Percentiles rank a stretch among this genome's conserved stretches.
These are phyloP conservation scores for Raffaelea arxii DNA, from an alignment of 2,329 filamentous ascomycete genomes.

Conservation along the genomic window DNA sequence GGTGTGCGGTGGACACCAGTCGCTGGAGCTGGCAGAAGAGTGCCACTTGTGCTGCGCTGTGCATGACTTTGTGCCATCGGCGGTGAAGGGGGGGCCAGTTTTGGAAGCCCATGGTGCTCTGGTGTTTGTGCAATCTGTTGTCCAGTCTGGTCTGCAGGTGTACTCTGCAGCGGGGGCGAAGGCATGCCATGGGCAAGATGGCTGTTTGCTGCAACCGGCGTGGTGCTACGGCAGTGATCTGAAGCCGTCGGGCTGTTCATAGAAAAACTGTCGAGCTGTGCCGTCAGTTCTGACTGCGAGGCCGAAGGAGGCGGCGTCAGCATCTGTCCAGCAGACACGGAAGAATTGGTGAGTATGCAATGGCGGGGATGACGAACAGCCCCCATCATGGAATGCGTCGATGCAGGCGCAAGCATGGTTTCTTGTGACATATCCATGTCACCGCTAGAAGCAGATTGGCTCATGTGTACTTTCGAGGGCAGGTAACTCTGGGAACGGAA, in stretches of 20 bases:
- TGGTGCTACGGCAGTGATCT: no score
- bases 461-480: no score
- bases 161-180: conserved; percentile 1
- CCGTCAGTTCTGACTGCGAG: conserved; percentile 5
- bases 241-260: conserved; percentile 6
- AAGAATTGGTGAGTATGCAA: neutral
- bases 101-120: no score
- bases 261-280: conserved; percentile 6
- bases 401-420: neutral
- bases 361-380: neutral
- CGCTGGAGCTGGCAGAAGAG: neutral
- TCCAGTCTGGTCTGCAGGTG: no score
- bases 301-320: conserved; percentile 9
- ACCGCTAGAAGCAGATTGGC: no score
- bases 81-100: no score
- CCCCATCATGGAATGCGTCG: neutral
- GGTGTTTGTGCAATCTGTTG: no score
- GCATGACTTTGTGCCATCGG: no score
- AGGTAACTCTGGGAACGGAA: no score
- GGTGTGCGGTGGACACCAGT: neutral
- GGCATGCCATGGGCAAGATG: neutral
- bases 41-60: no score
- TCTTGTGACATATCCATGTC: no score
- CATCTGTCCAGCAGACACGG: neutral
- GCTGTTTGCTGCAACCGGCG: neutral